Conservation (phyloP, 352 stramenopile species). For the Globisporangium nodosum region DNA sequence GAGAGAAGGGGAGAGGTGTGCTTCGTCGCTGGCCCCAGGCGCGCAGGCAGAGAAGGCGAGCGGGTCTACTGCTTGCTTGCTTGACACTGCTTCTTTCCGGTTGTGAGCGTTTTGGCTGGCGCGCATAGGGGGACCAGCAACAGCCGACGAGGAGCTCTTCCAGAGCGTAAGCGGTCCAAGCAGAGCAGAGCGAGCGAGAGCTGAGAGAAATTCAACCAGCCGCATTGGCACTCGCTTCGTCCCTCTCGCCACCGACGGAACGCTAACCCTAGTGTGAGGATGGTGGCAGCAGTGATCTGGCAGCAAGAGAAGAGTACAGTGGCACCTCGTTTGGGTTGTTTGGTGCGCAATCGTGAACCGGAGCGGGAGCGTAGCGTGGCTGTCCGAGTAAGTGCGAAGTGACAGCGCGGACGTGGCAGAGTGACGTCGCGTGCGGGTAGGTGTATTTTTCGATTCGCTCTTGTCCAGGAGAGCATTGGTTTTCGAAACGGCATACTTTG, state of each 20-base stretch:
- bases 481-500: not conserved
- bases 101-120: slow-evolving; percentile 1
- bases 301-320: slow-evolving; percentile 1
- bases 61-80: not conserved
- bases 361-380: not conserved
- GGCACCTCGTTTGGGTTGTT: not conserved
- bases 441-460: not conserved
- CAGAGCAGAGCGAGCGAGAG: slow-evolving; percentile 1
- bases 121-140: not conserved
- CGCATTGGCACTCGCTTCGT: not conserved
- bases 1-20: not conserved
- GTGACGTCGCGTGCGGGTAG: not conserved
- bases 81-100: not conserved
- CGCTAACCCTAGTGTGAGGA: not conserved
- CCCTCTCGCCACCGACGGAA: slow-evolving; percentile 1
- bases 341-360: slow-evolving; percentile 1
- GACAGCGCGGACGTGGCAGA: slow-evolving; percentile 18
- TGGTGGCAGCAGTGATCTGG: not conserved
- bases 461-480: too few relatives aligned
- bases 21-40: not conserved
- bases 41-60: not conserved
- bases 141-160: not conserved
- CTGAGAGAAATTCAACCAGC: slow-evolving; percentile 15
- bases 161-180: slow-evolving; percentile 5
- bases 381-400: slow-evolving; percentile 11